Conservation (phyloP, 140 eudicot species). For the Oenanthe javanica region DNA sequence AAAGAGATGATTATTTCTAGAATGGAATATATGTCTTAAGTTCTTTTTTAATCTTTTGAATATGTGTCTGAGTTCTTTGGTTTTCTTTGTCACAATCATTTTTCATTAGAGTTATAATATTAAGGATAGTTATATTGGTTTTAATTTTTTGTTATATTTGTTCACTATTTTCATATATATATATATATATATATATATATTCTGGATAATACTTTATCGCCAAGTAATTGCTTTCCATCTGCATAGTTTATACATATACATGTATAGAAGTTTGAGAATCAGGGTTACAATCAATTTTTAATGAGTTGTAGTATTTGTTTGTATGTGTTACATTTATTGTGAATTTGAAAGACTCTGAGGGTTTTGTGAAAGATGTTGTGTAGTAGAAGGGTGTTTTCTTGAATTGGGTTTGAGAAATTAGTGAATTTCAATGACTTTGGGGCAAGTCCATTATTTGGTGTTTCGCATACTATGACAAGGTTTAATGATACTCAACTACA, state of each 20-base stretch:
- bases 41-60: no score
- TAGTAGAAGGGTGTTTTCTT: neutral
- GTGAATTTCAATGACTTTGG: neutral
- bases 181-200: no score
- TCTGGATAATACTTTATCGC: neutral
- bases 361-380: neutral
- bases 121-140: no score
- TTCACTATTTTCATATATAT: no score
- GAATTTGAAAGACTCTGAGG: neutral
- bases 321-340: neutral
- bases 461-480: constrained; percentile 10
- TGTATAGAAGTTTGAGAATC: neutral
- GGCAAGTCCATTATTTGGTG: neutral
- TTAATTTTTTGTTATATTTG: no score
- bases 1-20: neutral
- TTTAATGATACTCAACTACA: constrained; percentile 14
- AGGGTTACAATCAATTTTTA: neutral
- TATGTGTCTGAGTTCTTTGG: neutral
- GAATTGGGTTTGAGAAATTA: neutral
- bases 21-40: no score
- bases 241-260: neutral
- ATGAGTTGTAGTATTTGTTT: neutral
- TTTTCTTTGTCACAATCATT: neutral
- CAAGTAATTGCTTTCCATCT: neutral
- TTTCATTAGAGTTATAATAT: no score